phyloP scores from a whole-genome alignment of 805 yeast genomes.

The Teunomyces cretensis region DNA sequence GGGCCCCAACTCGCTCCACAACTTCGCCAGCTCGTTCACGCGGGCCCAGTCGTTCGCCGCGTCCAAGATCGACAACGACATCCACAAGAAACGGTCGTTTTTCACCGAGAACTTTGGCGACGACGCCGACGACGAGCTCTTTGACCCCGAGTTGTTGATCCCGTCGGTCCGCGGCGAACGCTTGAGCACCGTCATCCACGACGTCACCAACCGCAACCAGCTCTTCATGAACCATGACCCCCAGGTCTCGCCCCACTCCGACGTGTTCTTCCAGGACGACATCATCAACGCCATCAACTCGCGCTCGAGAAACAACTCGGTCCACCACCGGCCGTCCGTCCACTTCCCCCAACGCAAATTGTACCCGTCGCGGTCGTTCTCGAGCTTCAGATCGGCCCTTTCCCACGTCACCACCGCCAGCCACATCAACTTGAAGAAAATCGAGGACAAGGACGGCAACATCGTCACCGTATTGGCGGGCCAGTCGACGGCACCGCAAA shows the following conservation, averaged over 20 bases:
- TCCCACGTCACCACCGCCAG: constrained; percentile 43
- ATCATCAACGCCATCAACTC: constrained; percentile 24
- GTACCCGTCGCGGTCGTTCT: constrained; percentile 42
- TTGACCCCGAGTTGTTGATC: constrained; percentile 50
- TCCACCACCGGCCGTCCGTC: constrained; percentile 11
- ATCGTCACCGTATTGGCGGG: constrained; percentile 55
- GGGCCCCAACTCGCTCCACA: constrained; percentile 37
- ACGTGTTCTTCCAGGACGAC: constrained; percentile 43
- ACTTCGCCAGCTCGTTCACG: constrained; percentile 40
- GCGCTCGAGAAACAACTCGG: constrained; percentile 30
- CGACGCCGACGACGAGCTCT: constrained; percentile 30
- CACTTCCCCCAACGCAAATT: constrained; percentile 17
- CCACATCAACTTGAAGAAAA: constrained; percentile 55
- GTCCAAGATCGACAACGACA: constrained; percentile 18
- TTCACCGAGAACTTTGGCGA: constrained; percentile 11
- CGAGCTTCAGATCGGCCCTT: constrained; percentile 40
- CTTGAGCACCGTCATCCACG: constrained; percentile 55
- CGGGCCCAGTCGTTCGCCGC: constrained; percentile 36
- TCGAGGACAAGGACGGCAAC: constrained; percentile 71
- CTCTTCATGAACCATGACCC: constrained; percentile 20
- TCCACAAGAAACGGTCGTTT: constrained; percentile 19
- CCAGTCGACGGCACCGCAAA: constrained; percentile 68
- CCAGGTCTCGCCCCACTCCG: constrained; percentile 19
- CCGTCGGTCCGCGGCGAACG: constrained; percentile 66
- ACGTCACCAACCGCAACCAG: constrained; percentile 26